These are phyloP conservation scores for Macrotyloma uniflorum DNA, from an alignment of 306 rosid species.

Conservation along the genomic window DNA sequence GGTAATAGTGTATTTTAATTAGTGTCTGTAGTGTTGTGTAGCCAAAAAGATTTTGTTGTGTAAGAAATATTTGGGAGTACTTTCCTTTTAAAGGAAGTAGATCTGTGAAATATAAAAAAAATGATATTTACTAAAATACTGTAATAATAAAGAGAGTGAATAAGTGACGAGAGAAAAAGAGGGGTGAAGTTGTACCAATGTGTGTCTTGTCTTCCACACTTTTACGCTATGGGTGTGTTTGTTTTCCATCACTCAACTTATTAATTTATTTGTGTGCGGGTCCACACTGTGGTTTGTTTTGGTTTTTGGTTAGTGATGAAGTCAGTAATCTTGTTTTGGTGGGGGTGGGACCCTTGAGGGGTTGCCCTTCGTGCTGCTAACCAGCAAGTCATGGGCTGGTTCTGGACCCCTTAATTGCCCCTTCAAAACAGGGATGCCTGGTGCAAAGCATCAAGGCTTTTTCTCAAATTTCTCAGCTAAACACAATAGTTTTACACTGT, in stretches of 20 bases:
- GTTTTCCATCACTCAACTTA: conserved; percentile 16
- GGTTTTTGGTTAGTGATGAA: conserved; percentile 28
- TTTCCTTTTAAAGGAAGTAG: conserved; percentile 64
- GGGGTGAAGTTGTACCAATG: neutral
- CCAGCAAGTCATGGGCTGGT: conserved; percentile 43
- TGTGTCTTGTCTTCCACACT: conserved; percentile 40
- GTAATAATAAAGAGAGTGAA: neutral
- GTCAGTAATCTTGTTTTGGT: conserved; percentile 40
- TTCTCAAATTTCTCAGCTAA: conserved; percentile 32
- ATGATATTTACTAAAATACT: neutral
- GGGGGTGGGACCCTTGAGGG: conserved; percentile 28
- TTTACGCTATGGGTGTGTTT: conserved; percentile 46
- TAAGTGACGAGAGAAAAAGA: neutral
- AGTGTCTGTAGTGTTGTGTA: neutral
- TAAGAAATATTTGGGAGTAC: neutral
- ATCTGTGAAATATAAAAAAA: neutral
- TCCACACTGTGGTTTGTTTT: conserved; percentile 20
- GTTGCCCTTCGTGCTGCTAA: neutral
- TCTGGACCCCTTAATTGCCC: conserved; percentile 37
- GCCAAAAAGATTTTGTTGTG: neutral
- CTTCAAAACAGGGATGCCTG: conserved; percentile 26
- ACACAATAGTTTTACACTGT: conserved; percentile 17
- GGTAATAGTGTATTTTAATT: neutral
- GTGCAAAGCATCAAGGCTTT: neutral
- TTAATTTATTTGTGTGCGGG: neutral